Percentiles rank a stretch among this genome's conserved stretches.
phyloP scores from a whole-genome alignment of 805 yeast species.

The Saturnispora saitoi region DNA sequence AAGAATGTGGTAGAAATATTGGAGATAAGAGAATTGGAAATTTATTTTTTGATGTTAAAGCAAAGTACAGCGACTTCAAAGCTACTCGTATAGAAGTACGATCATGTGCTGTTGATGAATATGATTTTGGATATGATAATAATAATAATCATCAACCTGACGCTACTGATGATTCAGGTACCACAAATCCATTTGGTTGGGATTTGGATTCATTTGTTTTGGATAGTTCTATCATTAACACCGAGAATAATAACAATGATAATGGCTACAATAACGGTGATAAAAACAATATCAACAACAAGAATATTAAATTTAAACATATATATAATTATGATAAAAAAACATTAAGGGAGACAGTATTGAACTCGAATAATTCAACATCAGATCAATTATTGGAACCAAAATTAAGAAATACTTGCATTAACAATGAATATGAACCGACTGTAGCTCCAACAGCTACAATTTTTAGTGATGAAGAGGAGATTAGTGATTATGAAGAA shows the following conservation, averaged over 20 bases:
- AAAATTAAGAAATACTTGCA: not conserved
- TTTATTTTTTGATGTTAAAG: not conserved
- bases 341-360: too few species aligned
- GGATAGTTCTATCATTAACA: constrained; percentile 1
- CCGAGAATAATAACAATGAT: not conserved
- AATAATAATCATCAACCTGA: constrained; percentile 8
- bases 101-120: constrained; percentile 27
- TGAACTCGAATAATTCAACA: not conserved
- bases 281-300: not conserved
- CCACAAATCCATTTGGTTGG: constrained; percentile 23
- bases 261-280: not conserved
- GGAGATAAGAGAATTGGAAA: not conserved
- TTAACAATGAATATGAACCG: not conserved
- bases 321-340: too few species aligned
- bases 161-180: not conserved
- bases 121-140: constrained; percentile 22
- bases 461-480: constrained; percentile 9
- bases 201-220: constrained; percentile 19
- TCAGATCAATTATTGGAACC: not conserved
- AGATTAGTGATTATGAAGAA: constrained; percentile 7
- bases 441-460: not conserved
- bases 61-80: not conserved
- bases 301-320: too few species aligned
- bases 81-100: constrained; percentile 6
- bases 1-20: not conserved